A percentile compares a stretch with the other conserved stretches of the same genome.
Conservation (phyloP, 2,329 filamentous ascomycete genomes). For the Tothia fuscella region DNA sequence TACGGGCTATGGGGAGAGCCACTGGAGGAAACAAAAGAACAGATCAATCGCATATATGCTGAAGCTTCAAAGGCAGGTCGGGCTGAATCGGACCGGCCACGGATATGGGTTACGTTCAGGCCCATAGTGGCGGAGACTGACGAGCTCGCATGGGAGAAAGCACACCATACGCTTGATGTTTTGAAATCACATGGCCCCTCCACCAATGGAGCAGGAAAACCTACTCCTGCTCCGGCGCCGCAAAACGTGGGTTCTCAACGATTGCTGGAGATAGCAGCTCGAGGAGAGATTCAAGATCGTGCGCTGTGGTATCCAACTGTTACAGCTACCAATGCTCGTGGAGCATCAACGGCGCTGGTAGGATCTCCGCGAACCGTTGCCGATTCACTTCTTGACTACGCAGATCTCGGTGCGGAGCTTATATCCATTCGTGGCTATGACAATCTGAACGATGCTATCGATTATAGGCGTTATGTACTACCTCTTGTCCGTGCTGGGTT, state of each 20-base stretch:
- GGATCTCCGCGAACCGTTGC: constrained; percentile 41
- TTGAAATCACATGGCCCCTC: constrained; percentile 38
- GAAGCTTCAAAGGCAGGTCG: constrained; percentile 47
- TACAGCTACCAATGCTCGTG: constrained; percentile 47
- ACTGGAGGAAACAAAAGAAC: constrained; percentile 50
- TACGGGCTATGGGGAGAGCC: constrained; percentile 55
- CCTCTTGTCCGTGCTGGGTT: constrained; percentile 35
- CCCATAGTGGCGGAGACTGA: constrained; percentile 51
- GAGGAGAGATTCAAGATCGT: constrained; percentile 47
- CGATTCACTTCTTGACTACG: constrained; percentile 45
- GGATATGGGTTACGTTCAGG: constrained; percentile 54
- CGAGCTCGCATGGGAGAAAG: constrained; percentile 50
- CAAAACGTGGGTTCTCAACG: constrained; percentile 50
- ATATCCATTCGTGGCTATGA: constrained; percentile 52
- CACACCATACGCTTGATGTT: constrained; percentile 42
- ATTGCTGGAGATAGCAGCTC: constrained; percentile 44
- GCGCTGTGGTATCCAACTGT: constrained; percentile 53
- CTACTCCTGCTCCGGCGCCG: constrained; percentile 27
- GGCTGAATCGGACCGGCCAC: constrained; percentile 33
- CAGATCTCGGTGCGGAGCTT: constrained; percentile 43
- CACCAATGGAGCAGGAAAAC: constrained; percentile 15
- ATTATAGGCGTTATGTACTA: constrained; percentile 46
- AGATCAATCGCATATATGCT: constrained; percentile 48
- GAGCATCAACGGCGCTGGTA: constrained; percentile 47
- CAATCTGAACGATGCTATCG: constrained; percentile 47